Evolutionary conservation across 129 eudicot species (phyloP), one percentile per base, ranked within the genome.

Genomic region (Tagetes erecta): DNA sequence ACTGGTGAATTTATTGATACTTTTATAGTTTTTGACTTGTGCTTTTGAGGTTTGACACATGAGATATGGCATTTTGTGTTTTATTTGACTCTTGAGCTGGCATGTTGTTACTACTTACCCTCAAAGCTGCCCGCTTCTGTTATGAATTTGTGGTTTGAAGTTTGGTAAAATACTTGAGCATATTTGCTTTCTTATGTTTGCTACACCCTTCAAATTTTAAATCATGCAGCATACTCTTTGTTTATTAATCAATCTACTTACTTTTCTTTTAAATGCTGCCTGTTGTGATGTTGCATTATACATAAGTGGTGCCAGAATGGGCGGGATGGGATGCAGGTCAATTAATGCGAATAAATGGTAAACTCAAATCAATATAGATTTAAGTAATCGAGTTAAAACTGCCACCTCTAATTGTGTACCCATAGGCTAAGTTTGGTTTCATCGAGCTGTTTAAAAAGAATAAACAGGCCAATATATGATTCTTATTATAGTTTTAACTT

Each of bases 91-190:
- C n/a, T n/a, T n/a, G 33, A 46, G 33, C 47, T 69, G 34, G 50
- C 64, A 50, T 51, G 14, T 35, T 8, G 35, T 0, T 36, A 51
- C 4, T 51, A 70, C 34, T 37, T 36, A 7, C 47, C 49, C 63
- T 50, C 49, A 50, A 51, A 50, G 62, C 31, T 64, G 49, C 47
- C n/a, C 39, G 49, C 63, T 51, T 70, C 46, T 50, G 10, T 70
- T n/a, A 70, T 70, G 63, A 6, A 13, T 33, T 68, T 68, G 59
- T 68, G 73, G 27, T 31, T 69, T 51, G 11, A 51, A 51, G 63
- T n/a, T 11, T 35, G 35, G 63, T 36, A 13, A 70, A n/a, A 49
- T 6, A 8, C 51, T 52, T 70, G 50, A n/a, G 64, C 37, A 52
- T 55, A 70, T 13, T 52, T 8, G 64, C 20, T 51, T 36, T 51